Base-by-base conservation (phyloP, 345 rosid genomes). In the Moringa oleifera region DNA sequence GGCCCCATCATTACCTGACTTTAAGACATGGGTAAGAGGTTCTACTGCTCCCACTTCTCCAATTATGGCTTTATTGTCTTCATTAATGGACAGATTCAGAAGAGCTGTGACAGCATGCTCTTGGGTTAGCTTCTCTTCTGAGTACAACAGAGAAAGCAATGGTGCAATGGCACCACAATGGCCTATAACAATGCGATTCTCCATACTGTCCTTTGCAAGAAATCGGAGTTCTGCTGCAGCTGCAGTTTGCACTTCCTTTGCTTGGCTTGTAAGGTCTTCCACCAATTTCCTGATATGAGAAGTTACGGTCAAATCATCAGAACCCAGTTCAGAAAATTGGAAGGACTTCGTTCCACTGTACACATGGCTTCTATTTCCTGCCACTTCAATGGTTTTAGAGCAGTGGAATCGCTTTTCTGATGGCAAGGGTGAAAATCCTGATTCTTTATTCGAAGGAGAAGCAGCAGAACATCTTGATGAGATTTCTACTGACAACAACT, bases 101-200 rank as follows among this genome's bases (percentile, higher is more conserved):
- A 94, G 79, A 18, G 99, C 88, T 0, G 96, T 86, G 58, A 88
- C 97, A 23, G 95, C 90, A 20, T 90, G 96, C 74, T 94, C 99
- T 79, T 94, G 99, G 0, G 87, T 81, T 68, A 61, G 55, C 79
- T 76, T 77, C 65, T 78, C 80, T 23, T 83, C 81, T 8, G 96
- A 83, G 76, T 85, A 85, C 41, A 86, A 74, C 62, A 88, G 83
- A 28, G 89, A 76, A 66, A 90, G 79, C 68, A 94, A 79, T 20
- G 89, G 85, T 24, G 68, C 41, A 23, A 90, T 73, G 57, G 91
- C 99, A 64, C 92, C 95, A 17, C 62, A 80, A 18, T 71, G 76
- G 54, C 92, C 97, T 1, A 90, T 79, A 36, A 82, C 73, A 31
- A 68, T 71, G 63, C 97, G 96, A 58, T 90, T 94, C 68, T 86